phyloP scores from a whole-genome alignment of 2,329 filamentous ascomycete species.

The Colletotrichum liriopes region DNA sequence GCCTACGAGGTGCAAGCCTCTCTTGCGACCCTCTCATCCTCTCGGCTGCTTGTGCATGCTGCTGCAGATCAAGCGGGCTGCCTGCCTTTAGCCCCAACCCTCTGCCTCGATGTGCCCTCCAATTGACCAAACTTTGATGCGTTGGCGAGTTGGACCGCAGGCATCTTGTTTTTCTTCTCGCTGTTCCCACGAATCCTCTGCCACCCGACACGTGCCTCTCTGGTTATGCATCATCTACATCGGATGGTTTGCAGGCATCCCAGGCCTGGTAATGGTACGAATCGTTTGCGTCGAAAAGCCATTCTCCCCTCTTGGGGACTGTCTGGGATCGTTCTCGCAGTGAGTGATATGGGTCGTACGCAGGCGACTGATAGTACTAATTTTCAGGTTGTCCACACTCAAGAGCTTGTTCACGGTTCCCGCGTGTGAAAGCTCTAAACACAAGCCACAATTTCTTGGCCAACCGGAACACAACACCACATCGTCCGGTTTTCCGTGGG shows the following conservation, averaged over 20 bases:
- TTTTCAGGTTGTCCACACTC: neutral
- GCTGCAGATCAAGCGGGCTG: slow-evolving; percentile 36
- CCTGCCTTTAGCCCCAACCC: slow-evolving; percentile 31
- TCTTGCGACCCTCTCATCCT: neutral
- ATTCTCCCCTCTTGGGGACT: neutral
- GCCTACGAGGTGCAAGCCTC: slow-evolving; percentile 24
- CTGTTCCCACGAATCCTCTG: slow-evolving; percentile 6
- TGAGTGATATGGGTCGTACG: neutral
- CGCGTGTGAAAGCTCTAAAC: slow-evolving; percentile 3
- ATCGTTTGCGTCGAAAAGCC: neutral
- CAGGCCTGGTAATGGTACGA: slow-evolving; percentile 14
- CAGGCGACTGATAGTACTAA: neutral
- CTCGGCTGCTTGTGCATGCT: slow-evolving; percentile 27
- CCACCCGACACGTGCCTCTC: slow-evolving; percentile 1
- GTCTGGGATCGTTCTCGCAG: neutral
- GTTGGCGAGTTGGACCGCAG: slow-evolving; percentile 18
- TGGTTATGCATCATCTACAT: neutral
- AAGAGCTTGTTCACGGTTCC: neutral
- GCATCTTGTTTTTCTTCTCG: neutral
- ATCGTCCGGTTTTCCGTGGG: slow-evolving; percentile 2
- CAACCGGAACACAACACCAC: neutral
- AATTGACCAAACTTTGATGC: slow-evolving; percentile 31
- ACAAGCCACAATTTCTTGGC: slow-evolving; percentile 21
- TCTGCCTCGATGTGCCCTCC: slow-evolving; percentile 2
- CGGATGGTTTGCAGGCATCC: slow-evolving; percentile 15